Evolutionary conservation across 345 rosid species (phyloP), one percentile per base, ranked within the genome.

Genomic region (Schrenkiella parvula): DNA sequence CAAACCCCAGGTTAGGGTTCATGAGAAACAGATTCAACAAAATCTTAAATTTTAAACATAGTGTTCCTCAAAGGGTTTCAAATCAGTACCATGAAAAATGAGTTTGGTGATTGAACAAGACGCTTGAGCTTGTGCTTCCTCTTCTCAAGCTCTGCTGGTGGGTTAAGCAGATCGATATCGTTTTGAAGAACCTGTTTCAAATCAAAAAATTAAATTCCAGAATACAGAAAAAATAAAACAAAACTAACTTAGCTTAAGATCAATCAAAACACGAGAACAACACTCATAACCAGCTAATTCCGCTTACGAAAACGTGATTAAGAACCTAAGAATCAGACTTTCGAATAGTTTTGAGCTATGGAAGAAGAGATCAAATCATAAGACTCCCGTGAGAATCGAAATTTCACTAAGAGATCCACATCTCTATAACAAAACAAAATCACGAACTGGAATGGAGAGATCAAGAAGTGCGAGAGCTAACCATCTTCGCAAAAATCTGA

Each of bases 101-200:
- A 88, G 57, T 88, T 86, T 2, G 93, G 89, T 0, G 95, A 82
- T 41, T 82, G 91, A 44, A 88, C 95, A 9, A 88, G 86, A 57
- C 87, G 95, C 81, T 88, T 88, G 80, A 86, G 91, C 82, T 88
- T 88, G 80, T 88, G 95, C 82, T 88, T 88, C 81, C 77, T 85
- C 87, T 88, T 88, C 85, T 88, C 95, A 29, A 86, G 84, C 83
- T 85, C 89, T 12, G 80, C 88, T 2, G 91, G 95, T 18, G 91
- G 95, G 73, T 88, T 85, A 67, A 86, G 82, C 77, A 83, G 78
- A 75, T 88, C 91, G 50, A 88, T 75, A 67, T 88, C 91, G 73
- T 88, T 88, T 61, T 86, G 89, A 41, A 87, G 84, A 78, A 85
- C 92, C 88, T 84, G 39, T 47, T 55, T 28, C 69, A 25, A 6